These are phyloP conservation scores for Auricularia cornea DNA, from an alignment of 768 basidiomycete genomes.

Conservation along the genomic window DNA sequence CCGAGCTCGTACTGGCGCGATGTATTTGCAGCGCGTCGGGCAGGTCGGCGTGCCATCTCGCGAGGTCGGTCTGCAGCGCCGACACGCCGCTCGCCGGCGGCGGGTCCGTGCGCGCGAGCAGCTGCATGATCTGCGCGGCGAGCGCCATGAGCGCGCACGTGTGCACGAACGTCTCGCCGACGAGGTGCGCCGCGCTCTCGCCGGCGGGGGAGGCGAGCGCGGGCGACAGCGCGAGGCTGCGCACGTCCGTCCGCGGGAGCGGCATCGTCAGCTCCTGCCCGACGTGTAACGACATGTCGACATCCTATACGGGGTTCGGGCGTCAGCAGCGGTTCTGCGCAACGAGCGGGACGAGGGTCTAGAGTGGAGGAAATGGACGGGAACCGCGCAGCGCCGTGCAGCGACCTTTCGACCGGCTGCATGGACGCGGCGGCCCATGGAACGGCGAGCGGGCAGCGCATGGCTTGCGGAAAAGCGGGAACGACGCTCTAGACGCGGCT, in stretches of 20 bases:
- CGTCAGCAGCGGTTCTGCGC: no score
- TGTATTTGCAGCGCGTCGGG: not conserved
- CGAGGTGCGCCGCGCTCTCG: not conserved
- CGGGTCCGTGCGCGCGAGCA: not conserved
- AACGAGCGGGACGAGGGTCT: no score
- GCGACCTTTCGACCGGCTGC: no score
- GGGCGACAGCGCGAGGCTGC: not conserved
- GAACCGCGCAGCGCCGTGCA: no score
- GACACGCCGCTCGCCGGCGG: no score
- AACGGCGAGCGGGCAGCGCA: no score
- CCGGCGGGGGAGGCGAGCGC: not conserved
- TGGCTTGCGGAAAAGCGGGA: no score
- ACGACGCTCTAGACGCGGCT: no score
- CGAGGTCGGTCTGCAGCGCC: not conserved
- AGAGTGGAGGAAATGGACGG: no score
- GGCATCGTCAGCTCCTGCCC: not conserved
- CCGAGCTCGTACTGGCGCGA: not conserved
- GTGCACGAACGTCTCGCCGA: not conserved
- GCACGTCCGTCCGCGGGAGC: not conserved
- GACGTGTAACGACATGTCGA: not conserved
- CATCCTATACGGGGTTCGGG: not conserved
- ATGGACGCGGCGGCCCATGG: no score
- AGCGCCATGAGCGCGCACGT: no score
- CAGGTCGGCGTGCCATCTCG: no score
- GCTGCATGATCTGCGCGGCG: not conserved